Conservation (phyloP, 352 stramenopile species). For the Phytophthora vignae region DNA sequence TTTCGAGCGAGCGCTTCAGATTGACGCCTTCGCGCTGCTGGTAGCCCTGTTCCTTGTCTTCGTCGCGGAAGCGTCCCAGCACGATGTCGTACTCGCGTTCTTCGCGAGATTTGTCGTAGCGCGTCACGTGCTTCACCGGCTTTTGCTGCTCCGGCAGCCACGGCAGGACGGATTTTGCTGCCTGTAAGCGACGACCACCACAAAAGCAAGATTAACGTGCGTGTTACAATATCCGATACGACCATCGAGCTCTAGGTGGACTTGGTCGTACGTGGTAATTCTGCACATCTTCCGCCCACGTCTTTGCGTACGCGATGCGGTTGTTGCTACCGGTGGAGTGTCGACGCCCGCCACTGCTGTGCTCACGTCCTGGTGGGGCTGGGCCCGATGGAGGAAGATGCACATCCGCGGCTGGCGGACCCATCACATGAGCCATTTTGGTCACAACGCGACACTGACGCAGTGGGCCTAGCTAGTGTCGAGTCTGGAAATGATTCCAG, state of each 20-base stretch:
- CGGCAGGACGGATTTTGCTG: constrained; percentile 68
- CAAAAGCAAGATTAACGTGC: constrained; percentile 1
- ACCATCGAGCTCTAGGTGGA: constrained; percentile 1
- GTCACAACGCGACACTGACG: not conserved
- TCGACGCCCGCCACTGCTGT: not conserved
- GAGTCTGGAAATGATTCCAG: constrained; percentile 20
- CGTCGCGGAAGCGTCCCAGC: constrained; percentile 71
- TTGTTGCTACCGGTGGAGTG: constrained; percentile 24
- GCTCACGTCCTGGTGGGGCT: constrained; percentile 1
- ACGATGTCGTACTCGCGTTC: constrained; percentile 79
- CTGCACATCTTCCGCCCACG: constrained; percentile 66
- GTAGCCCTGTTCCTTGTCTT: constrained; percentile 48
- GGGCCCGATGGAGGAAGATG: constrained; percentile 8
- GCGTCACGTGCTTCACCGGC: constrained; percentile 68
- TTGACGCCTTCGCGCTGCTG: constrained; percentile 43
- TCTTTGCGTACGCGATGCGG: constrained; percentile 44
- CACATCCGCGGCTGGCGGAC: not conserved
- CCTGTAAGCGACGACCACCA: constrained; percentile 35
- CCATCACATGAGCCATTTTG: constrained; percentile 21
- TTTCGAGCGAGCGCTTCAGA: constrained; percentile 50
- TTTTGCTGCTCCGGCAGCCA: constrained; percentile 64
- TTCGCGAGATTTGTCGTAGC: constrained; percentile 74
- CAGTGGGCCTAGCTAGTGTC: not conserved
- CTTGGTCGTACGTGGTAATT: constrained; percentile 59
- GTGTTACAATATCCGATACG: not conserved